These are phyloP conservation scores for Lasiodiplodia sp. DNA, from an alignment of 2,329 filamentous ascomycete species.

Conservation along the genomic window DNA sequence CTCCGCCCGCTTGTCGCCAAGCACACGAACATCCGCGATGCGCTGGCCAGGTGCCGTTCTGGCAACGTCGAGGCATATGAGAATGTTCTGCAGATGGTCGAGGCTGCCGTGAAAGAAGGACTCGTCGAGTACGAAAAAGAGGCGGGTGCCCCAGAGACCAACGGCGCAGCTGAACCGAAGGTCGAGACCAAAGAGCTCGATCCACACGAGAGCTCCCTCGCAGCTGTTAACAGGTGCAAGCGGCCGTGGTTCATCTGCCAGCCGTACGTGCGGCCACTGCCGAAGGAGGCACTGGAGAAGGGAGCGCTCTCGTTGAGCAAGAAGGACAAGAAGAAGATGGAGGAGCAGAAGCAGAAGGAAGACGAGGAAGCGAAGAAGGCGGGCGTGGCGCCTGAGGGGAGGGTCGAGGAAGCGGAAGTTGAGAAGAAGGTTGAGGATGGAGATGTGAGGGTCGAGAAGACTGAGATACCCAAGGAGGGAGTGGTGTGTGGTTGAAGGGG, in stretches of 20 bases:
- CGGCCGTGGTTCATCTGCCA: slow-evolving; percentile 91
- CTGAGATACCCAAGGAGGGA: slow-evolving; percentile 54
- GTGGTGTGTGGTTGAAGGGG: slow-evolving; percentile 43
- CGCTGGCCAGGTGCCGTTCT: slow-evolving; percentile 72
- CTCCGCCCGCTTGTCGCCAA: slow-evolving; percentile 80
- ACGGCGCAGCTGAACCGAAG: not conserved
- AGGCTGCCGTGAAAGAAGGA: slow-evolving; percentile 75
- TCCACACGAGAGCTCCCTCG: slow-evolving; percentile 65
- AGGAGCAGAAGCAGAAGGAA: slow-evolving; percentile 54
- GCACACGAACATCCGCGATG: slow-evolving; percentile 85
- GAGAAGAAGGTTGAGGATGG: slow-evolving; percentile 30
- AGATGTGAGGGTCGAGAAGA: slow-evolving; percentile 33
- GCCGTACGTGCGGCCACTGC: slow-evolving; percentile 83
- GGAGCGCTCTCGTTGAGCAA: slow-evolving; percentile 78
- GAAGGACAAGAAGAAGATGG: slow-evolving; percentile 59
- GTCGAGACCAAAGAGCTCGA: slow-evolving; percentile 37
- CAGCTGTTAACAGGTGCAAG: slow-evolving; percentile 75
- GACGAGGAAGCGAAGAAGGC: slow-evolving; percentile 43
- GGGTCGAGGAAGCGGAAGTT: slow-evolving; percentile 35
- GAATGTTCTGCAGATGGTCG: slow-evolving; percentile 75
- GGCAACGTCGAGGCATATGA: slow-evolving; percentile 82
- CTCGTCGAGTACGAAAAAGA: slow-evolving; percentile 69
- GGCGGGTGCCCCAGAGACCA: slow-evolving; percentile 26
- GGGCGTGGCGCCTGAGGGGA: slow-evolving; percentile 39
- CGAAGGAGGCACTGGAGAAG: slow-evolving; percentile 84